phyloP scores from a whole-genome alignment of 768 basidiomycete genomes.

The Xanthoconium purpureum region DNA sequence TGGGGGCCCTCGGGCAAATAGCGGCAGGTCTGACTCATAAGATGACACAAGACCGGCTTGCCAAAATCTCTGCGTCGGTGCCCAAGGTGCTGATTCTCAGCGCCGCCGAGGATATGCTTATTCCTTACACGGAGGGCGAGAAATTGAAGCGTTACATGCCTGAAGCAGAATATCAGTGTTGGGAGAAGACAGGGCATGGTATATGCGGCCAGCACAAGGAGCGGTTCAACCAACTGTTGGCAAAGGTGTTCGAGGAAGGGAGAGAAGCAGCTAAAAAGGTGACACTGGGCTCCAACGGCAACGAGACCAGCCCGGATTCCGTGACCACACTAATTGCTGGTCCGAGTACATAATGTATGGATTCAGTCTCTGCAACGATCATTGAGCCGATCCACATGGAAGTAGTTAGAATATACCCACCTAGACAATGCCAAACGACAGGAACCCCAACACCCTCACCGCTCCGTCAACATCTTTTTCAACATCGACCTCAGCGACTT shows the following conservation, averaged over 20 bases:
- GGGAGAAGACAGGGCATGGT: slow-evolving; percentile 64
- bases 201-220: slow-evolving; percentile 47
- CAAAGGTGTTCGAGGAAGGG: slow-evolving; percentile 56
- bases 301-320: too few relatives aligned
- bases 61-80: slow-evolving; percentile 48
- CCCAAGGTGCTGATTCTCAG: slow-evolving; percentile 69
- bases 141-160: slow-evolving; percentile 57
- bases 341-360: too few relatives aligned
- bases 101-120: slow-evolving; percentile 62
- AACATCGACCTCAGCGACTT: slow-evolving; percentile 37
- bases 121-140: slow-evolving; percentile 49
- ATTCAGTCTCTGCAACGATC: not conserved
- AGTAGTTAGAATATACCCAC: not conserved
- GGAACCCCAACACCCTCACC: slow-evolving; percentile 6
- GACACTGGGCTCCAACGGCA: not conserved
- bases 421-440: not conserved
- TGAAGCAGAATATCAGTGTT: slow-evolving; percentile 53
- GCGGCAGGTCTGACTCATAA: slow-evolving; percentile 62
- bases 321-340: not conserved
- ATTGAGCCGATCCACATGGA: not conserved
- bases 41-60: slow-evolving; percentile 48
- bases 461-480: slow-evolving; percentile 40
- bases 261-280: not conserved
- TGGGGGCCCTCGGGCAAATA: slow-evolving; percentile 73
- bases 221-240: slow-evolving; percentile 55